Evolutionary conservation across 495 filamentous ascomycete species (phyloP).

Genomic region (Usnea hakonensis): DNA sequence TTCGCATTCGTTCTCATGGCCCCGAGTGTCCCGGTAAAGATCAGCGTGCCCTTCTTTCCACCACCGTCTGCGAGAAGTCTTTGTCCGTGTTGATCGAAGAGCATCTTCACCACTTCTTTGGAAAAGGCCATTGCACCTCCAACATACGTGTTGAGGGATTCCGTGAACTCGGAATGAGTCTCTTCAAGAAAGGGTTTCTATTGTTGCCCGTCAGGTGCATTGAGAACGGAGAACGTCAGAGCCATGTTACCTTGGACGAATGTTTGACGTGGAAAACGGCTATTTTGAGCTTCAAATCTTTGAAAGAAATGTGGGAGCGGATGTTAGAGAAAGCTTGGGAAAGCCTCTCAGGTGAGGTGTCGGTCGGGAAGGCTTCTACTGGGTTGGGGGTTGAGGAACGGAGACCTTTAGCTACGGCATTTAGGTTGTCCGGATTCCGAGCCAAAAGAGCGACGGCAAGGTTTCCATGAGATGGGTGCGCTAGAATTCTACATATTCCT

Average conservation of each 20-base stretch:
- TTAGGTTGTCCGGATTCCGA: slow-evolving; percentile 33
- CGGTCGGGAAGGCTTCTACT: slow-evolving; percentile 40
- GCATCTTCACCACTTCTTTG: slow-evolving; percentile 35
- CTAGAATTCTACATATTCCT: slow-evolving; percentile 42
- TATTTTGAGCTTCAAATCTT: slow-evolving; percentile 35
- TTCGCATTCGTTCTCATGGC: slow-evolving; percentile 38
- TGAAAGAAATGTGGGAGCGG: slow-evolving; percentile 33
- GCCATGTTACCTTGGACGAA: slow-evolving; percentile 7
- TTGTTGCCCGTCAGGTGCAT: neutral
- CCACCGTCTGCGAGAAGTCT: slow-evolving; percentile 30
- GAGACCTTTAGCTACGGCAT: slow-evolving; percentile 29
- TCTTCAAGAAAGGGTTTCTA: slow-evolving; percentile 44
- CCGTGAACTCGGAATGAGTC: slow-evolving; percentile 37
- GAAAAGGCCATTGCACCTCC: slow-evolving; percentile 43
- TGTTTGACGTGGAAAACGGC: slow-evolving; percentile 44
- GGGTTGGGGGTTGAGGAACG: slow-evolving; percentile 31
- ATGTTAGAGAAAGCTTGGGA: slow-evolving; percentile 36
- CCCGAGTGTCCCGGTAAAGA: slow-evolving; percentile 43
- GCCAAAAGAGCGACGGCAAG: slow-evolving; percentile 42
- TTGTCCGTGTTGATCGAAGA: slow-evolving; percentile 39
- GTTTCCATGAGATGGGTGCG: slow-evolving; percentile 39
- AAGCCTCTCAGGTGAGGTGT: slow-evolving; percentile 34
- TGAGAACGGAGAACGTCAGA: neutral
- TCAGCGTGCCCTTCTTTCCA: slow-evolving; percentile 41
- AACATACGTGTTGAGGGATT: slow-evolving; percentile 35